Base-by-base conservation (phyloP, 2,329 filamentous ascomycete species). In the Elsinoe fawcettii region DNA sequence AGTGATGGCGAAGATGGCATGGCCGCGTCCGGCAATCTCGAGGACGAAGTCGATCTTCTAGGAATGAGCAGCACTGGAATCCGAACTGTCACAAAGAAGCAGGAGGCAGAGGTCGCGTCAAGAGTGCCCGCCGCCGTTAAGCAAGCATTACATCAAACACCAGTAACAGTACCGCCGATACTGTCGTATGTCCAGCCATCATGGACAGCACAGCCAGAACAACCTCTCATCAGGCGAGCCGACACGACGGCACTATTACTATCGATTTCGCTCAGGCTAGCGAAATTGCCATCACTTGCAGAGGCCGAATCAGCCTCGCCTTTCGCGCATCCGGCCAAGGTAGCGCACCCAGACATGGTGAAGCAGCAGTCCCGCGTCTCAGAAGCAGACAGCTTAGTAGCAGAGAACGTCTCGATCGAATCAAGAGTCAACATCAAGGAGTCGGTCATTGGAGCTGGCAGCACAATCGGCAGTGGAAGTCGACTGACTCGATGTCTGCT, bases 341-440 rank as follows among this genome's bases (percentile, higher is more conserved):
- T 96, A 54, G 87, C 89, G 1, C 88, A 93, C 66, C 88, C 89
- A 0, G 86, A 90, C 57, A 87, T 87, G 22, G 84, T 97, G 32
- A 89, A 90, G 14, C 78, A 83, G 32, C 84, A 86, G 55, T 90
- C 87, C 47, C 93, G 89, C 3, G 87, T 97, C 57, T 90, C 88
- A 18, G 83, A 86, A 64, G 79, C 82, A 47, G 92, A 96, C 74
- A 88, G 84, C 62, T 78, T 97, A 2, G 82, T 97, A 36, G 92
- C 83, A 1, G 88, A 92, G 58, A 96, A 96, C 66, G 90, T 95
- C 39, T 90, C 85, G 1, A 84, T 97, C 0, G 88, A 92, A 66
- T 88, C 92, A 65, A 92, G 92, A 69, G 86, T 84, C 22, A 87
- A 90, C n/a, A 87, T 99, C 73, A 96, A 96, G 71, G 90, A 96